Conservation (phyloP, 2,329 filamentous ascomycete species). For the Fonsecaea erecta region DNA sequence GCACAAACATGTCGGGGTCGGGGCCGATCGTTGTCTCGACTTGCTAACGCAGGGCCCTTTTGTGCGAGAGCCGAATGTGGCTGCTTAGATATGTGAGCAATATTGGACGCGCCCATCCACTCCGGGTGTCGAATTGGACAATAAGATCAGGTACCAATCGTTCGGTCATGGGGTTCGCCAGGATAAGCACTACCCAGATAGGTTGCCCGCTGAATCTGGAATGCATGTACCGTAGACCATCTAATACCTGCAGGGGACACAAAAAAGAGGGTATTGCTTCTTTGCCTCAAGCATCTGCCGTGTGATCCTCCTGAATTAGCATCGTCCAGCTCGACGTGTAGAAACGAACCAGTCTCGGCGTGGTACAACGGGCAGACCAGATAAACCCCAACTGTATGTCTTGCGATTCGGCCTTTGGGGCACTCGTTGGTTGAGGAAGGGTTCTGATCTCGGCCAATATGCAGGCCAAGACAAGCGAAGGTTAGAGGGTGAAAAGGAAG, state of each 20-base stretch:
- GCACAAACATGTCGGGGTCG: neutral
- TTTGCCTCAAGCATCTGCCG: neutral
- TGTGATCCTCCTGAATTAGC: neutral
- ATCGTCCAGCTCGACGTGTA: neutral
- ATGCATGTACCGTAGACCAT: neutral
- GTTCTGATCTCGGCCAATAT: neutral
- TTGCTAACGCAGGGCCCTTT: neutral
- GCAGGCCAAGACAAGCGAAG: neutral
- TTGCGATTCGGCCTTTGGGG: neutral
- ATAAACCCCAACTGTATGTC: neutral
- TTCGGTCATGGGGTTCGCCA: neutral
- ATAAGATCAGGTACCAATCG: neutral
- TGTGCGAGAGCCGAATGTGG: neutral
- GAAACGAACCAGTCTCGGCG: neutral
- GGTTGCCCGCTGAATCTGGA: neutral
- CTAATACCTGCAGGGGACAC: neutral
- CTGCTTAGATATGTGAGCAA: neutral
- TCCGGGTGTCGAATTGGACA: neutral
- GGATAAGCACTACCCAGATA: conserved; percentile 1
- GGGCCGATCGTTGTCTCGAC: neutral
- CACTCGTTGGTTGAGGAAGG: neutral
- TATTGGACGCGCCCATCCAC: neutral
- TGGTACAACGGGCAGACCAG: neutral
- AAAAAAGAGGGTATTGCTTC: neutral
- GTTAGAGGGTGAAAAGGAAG: neutral